These are phyloP conservation scores for Candida hungchunana DNA, from an alignment of 805 yeast species.

Conservation along the genomic window DNA sequence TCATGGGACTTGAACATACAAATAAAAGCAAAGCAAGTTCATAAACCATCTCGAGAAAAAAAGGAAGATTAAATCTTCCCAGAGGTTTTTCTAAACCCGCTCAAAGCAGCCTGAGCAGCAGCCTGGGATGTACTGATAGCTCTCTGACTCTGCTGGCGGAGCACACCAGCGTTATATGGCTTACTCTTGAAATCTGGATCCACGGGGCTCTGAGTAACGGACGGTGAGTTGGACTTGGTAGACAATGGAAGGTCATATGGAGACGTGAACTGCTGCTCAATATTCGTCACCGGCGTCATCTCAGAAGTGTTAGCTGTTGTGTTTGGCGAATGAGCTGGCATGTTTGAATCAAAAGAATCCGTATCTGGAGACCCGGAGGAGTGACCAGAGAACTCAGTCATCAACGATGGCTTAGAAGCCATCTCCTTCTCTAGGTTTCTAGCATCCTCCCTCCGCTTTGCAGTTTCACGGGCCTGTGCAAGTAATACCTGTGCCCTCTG, in stretches of 20 bases:
- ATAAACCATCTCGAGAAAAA: no score
- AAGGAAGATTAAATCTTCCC: slow-evolving; percentile 7
- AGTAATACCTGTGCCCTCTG: slow-evolving; percentile 82
- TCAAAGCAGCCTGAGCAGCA: slow-evolving; percentile 20
- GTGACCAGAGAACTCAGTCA: slow-evolving; percentile 26
- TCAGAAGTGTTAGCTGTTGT: slow-evolving; percentile 39
- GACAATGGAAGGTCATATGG: slow-evolving; percentile 47
- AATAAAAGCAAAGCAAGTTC: no score
- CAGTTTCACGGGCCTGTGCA: slow-evolving; percentile 76
- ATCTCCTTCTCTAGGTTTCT: slow-evolving; percentile 24
- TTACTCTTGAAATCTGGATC: slow-evolving; percentile 22
- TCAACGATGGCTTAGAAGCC: slow-evolving; percentile 16
- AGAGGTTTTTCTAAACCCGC: slow-evolving; percentile 3
- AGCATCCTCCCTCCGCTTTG: slow-evolving; percentile 47
- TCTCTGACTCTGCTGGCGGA: slow-evolving; percentile 22
- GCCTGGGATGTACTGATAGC: slow-evolving; percentile 16
- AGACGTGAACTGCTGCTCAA: slow-evolving; percentile 44
- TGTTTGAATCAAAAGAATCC: slow-evolving; percentile 26
- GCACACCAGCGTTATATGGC: slow-evolving; percentile 19
- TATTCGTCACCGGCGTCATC: slow-evolving; percentile 22
- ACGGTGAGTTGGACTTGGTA: slow-evolving; percentile 35
- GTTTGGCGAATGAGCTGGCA: slow-evolving; percentile 28
- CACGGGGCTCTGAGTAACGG: slow-evolving; percentile 17
- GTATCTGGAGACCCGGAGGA: slow-evolving; percentile 29
- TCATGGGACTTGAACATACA: no score